Conservation (phyloP, 2,329 filamentous ascomycete genomes). For the Botrytis galanthina region DNA sequence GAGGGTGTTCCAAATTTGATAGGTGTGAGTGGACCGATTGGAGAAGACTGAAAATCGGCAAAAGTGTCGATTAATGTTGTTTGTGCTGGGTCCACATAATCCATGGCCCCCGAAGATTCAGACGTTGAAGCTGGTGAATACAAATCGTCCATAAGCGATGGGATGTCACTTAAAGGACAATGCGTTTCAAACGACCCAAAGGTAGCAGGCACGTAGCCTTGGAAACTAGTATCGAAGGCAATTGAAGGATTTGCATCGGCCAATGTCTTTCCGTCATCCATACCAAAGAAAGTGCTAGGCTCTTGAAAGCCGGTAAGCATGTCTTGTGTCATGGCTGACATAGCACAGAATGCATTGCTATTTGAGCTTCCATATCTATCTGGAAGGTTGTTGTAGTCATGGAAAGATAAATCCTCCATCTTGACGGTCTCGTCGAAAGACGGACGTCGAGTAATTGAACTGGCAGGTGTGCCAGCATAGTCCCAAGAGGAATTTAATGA, state of each 20-base stretch:
- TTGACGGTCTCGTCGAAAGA: slow-evolving; percentile 17
- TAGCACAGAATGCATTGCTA: slow-evolving; percentile 16
- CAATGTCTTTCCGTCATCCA: slow-evolving; percentile 12
- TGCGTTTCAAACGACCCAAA: slow-evolving; percentile 17
- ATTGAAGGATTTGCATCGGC: slow-evolving; percentile 20
- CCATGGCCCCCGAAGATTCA: slow-evolving; percentile 23
- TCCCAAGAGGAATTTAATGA: slow-evolving; percentile 20
- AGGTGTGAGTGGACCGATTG: slow-evolving; percentile 21
- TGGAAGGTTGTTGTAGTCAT: slow-evolving; percentile 17
- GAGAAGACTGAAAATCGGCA: slow-evolving; percentile 17
- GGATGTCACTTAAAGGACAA: slow-evolving; percentile 23
- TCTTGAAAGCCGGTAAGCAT: slow-evolving; percentile 22
- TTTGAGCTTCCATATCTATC: slow-evolving; percentile 17
- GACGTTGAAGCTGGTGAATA: slow-evolving; percentile 28
- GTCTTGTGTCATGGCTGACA: slow-evolving; percentile 26
- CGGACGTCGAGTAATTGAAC: background rate
- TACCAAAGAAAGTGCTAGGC: slow-evolving; percentile 21
- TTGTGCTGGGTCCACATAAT: slow-evolving; percentile 34
- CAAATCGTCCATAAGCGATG: slow-evolving; percentile 26
- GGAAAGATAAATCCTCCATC: slow-evolving; percentile 24
- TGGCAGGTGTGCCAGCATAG: slow-evolving; percentile 6
- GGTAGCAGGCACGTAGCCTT: slow-evolving; percentile 12
- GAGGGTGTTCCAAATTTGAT: slow-evolving; percentile 14
- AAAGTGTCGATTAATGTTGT: slow-evolving; percentile 32
- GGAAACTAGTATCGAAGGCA: slow-evolving; percentile 19